phyloP scores from a whole-genome alignment of 352 stramenopile genomes.

The Phytopythium kandeliae region DNA sequence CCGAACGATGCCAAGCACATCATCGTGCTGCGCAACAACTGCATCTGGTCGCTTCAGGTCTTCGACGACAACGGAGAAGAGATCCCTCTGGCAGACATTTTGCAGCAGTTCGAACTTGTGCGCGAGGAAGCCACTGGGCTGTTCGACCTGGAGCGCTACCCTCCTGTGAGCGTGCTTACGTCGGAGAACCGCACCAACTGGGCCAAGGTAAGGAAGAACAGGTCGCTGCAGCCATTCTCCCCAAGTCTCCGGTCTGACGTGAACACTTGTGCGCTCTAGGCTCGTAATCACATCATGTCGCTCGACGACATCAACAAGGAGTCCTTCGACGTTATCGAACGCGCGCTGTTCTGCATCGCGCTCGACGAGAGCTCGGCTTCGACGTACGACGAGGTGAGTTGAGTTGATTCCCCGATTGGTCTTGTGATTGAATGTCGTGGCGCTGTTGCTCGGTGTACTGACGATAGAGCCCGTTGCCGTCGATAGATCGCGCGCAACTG shows the following conservation, averaged over 20 bases:
- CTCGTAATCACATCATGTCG: constrained; percentile 73
- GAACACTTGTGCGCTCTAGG: constrained; percentile 13
- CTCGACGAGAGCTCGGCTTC: constrained; percentile 85
- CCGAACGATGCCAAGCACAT: constrained; percentile 91
- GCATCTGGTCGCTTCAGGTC: constrained; percentile 82
- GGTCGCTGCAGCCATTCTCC: too few species aligned
- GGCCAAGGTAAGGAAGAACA: constrained; percentile 85
- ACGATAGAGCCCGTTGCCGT: neutral
- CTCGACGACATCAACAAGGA: constrained; percentile 86
- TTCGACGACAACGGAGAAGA: constrained; percentile 68
- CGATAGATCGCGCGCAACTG: constrained; percentile 71
- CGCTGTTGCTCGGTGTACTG: neutral
- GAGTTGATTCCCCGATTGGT: too few species aligned
- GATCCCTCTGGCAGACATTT: constrained; percentile 66
- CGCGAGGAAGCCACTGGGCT: constrained; percentile 79
- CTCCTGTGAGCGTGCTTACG: constrained; percentile 92
- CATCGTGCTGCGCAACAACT: constrained; percentile 90
- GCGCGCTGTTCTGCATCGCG: constrained; percentile 91
- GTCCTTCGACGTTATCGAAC: constrained; percentile 91
- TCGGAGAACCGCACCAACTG: constrained; percentile 94
- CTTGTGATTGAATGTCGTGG: too few species aligned
- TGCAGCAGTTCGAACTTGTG: constrained; percentile 84
- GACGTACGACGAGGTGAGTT: constrained; percentile 65
- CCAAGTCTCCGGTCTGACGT: too few species aligned
- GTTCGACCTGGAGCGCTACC: constrained; percentile 83